Conservation (phyloP, 352 stramenopile genomes). For the Phytopythium oedochilum region DNA sequence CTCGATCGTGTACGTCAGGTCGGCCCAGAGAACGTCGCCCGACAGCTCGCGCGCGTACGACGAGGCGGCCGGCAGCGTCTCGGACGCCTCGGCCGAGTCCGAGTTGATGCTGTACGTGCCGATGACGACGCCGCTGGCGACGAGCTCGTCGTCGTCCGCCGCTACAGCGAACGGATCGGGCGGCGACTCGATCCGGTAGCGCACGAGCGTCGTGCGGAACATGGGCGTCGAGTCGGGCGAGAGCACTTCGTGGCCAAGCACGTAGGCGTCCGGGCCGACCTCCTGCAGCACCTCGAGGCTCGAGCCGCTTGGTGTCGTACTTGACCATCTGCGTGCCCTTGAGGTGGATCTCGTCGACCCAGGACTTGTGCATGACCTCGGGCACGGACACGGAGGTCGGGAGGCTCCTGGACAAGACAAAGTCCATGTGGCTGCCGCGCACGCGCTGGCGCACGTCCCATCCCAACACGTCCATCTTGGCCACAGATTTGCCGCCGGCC, state of each 20-base stretch:
- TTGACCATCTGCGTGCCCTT: slow-evolving; percentile 35
- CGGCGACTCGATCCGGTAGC: slow-evolving; percentile 40
- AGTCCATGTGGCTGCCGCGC: slow-evolving; percentile 35
- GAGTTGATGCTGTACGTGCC: slow-evolving; percentile 46
- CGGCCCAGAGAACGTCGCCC: slow-evolving; percentile 31
- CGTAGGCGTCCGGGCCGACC: slow-evolving; percentile 28
- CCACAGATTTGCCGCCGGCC: background rate
- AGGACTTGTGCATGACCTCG: slow-evolving; percentile 39
- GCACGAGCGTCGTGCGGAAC: slow-evolving; percentile 43
- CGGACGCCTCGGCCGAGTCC: background rate
- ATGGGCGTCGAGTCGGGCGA: slow-evolving; percentile 29
- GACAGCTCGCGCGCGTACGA: slow-evolving; percentile 22
- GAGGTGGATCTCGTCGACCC: slow-evolving; percentile 32
- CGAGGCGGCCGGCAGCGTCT: slow-evolving; percentile 8
- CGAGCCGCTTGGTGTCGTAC: slow-evolving; percentile 38
- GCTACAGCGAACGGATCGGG: slow-evolving; percentile 7
- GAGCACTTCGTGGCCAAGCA: slow-evolving; percentile 40
- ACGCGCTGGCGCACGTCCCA: slow-evolving; percentile 37
- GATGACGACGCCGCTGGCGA: slow-evolving; percentile 30
- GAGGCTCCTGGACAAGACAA: slow-evolving; percentile 42
- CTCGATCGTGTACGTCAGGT: slow-evolving; percentile 40
- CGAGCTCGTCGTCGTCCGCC: slow-evolving; percentile 6
- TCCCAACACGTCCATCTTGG: slow-evolving; percentile 31
- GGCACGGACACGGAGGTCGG: slow-evolving; percentile 19
- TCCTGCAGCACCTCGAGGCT: slow-evolving; percentile 44